Evolutionary conservation across 192 early-diverging fungal species (phyloP).

Genomic region (Umbelopsis vinacea): DNA sequence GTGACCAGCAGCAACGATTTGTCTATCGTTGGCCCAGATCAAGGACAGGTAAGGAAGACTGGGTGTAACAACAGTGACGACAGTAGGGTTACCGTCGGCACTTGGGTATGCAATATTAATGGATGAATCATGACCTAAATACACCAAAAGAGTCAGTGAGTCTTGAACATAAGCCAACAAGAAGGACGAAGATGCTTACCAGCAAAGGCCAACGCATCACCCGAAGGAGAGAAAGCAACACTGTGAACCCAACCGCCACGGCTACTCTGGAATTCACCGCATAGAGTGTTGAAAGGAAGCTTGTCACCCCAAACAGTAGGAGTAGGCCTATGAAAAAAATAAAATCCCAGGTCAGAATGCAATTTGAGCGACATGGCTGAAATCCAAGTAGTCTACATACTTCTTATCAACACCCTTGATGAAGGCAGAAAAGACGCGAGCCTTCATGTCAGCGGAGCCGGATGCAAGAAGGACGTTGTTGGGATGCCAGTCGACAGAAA

Average conservation of each 20-base stretch:
- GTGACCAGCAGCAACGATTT: conserved; percentile 88
- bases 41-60: conserved; percentile 80
- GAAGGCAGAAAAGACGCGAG: conserved; percentile 93
- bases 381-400: conserved; percentile 31
- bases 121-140: conserved; percentile 79
- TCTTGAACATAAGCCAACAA: too few relatives aligned
- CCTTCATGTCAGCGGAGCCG: conserved; percentile 86
- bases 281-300: conserved; percentile 90
- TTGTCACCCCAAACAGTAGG: conserved; percentile 92
- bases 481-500: conserved; percentile 94
- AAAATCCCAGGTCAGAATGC: neutral
- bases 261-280: conserved; percentile 80
- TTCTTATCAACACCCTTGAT: conserved; percentile 95
- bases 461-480: conserved; percentile 94
- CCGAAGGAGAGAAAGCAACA: conserved; percentile 90
- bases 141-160: too few relatives aligned
- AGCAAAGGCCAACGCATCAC: conserved; percentile 82
- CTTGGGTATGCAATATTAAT: conserved; percentile 78
- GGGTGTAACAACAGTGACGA: conserved; percentile 63
- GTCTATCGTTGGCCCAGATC: conserved; percentile 74
- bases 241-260: conserved; percentile 91
- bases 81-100: conserved; percentile 46
- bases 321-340: conserved; percentile 59
- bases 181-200: conserved; percentile 1
- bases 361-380: neutral